Evolutionary conservation across 495 filamentous ascomycete species (phyloP), one percentile per base, ranked within the genome.

Genomic region (Staphylotrichum longicolle): DNA sequence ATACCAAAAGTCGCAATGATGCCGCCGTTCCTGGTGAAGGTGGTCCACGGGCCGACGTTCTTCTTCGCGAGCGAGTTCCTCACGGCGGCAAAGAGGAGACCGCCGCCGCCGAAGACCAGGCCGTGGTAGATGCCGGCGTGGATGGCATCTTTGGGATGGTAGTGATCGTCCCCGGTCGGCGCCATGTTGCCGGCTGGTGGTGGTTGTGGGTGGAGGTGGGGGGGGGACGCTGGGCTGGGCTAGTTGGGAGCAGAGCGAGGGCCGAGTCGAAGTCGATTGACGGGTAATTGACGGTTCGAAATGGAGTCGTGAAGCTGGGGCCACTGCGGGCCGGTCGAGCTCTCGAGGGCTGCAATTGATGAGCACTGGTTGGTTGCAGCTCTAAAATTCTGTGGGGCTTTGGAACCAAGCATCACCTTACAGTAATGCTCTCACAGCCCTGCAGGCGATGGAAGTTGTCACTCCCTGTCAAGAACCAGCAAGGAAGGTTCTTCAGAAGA

Each of bases 31-130:
- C 85, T 83, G 12, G 88, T 88, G 73, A 98, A 85, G 49, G 96
- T 82, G 63, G 89, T 87, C 77, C 83, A 84, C 27, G 84, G 81
- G 49, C 90, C 88, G 55, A 94, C 80, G 72, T 96, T 95, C 66
- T 82, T 82, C 75, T 84, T 91, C 15, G 84, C 79, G 57, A 97
- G 82, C 37, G 91, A 88, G 75, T 95, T 96, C 77, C 92, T 91
- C 54, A 93, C 79, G 35, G 90, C 89, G 5, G 93, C 86, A 55
- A 86, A 68, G 70, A 90, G 78, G 46, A 88, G 73, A 64, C 94
- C 95, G 47, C 83, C 82, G 48, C 77, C 75, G 70, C 87, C 89
- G 55, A 83, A 84, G 60, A 91, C 71, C 62, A 84, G 61, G 42
- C 84, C 86, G 55, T 85, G 82, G 66, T 83, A 84, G 70, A 90